Evolutionary conservation across 2,329 filamentous ascomycete genomes (phyloP).

Genomic region (Fusarium sp.): DNA sequence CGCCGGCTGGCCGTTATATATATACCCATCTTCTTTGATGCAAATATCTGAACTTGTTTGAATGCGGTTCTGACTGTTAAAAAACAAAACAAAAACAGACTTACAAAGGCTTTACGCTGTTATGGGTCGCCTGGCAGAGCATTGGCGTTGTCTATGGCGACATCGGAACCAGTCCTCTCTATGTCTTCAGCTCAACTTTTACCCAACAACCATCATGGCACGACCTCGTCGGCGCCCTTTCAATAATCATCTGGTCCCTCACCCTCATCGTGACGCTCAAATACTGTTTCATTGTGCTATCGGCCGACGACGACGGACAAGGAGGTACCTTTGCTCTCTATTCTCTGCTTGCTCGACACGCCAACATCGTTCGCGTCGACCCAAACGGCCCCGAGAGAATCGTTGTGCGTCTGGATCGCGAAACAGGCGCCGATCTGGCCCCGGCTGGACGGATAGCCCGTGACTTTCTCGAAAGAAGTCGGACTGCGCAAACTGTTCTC

Average conservation of each 20-base stretch:
- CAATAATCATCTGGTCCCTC: conserved; percentile 74
- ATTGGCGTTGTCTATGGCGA: conserved; percentile 75
- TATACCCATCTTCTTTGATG: no score
- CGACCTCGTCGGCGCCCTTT: conserved; percentile 71
- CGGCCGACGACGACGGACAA: conserved; percentile 75
- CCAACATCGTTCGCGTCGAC: conserved; percentile 67
- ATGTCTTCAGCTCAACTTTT: conserved; percentile 76
- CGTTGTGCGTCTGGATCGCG: conserved; percentile 67
- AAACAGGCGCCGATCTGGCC: conserved; percentile 64
- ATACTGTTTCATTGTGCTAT: conserved; percentile 71
- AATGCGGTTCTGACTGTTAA: conserved; percentile 18
- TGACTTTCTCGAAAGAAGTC: conserved; percentile 65
- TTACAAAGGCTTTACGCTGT: conserved; percentile 41
- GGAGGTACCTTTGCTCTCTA: conserved; percentile 76
- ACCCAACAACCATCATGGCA: conserved; percentile 61
- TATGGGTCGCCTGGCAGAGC: conserved; percentile 69
- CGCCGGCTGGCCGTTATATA: background rate
- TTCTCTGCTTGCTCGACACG: conserved; percentile 67
- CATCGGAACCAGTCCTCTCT: conserved; percentile 73
- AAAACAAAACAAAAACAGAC: conserved; percentile 38
- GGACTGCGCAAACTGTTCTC: conserved; percentile 59
- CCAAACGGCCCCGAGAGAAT: conserved; percentile 59
- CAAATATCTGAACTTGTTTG: no score
- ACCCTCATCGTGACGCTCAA: conserved; percentile 75
- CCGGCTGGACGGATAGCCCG: conserved; percentile 62